Percentiles rank a stretch among this genome's conserved stretches.
phyloP scores from a whole-genome alignment of 495 filamentous ascomycete species.

The Neurospora sublineolata region DNA sequence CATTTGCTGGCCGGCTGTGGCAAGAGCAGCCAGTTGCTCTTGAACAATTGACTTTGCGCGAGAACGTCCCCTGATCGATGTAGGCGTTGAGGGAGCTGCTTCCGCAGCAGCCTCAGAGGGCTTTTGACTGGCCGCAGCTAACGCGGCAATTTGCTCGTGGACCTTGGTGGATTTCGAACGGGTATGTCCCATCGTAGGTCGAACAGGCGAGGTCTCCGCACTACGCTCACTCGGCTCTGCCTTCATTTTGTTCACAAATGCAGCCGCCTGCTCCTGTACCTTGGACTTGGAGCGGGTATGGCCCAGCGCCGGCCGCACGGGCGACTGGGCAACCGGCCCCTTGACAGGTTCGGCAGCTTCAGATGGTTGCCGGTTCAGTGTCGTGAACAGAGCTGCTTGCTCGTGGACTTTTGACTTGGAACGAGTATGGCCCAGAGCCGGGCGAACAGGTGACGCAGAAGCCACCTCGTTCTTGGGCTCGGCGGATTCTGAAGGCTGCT shows the following conservation, averaged over 20 bases:
- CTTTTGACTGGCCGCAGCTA: slow-evolving; percentile 24
- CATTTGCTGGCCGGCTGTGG: background rate
- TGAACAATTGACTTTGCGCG: slow-evolving; percentile 2
- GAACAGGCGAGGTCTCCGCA: background rate
- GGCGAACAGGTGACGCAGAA: background rate
- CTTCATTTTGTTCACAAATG: background rate
- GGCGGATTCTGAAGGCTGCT: slow-evolving; percentile 21
- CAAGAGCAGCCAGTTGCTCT: background rate
- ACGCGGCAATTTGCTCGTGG: slow-evolving; percentile 32
- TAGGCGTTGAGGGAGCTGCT: background rate
- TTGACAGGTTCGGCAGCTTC: background rate
- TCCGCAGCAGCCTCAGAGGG: slow-evolving; percentile 24
- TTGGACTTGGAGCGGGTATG: background rate
- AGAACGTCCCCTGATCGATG: background rate
- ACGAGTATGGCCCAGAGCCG: background rate
- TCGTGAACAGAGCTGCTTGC: background rate
- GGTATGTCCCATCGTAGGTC: slow-evolving; percentile 1
- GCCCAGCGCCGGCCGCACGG: background rate
- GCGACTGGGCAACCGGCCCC: background rate
- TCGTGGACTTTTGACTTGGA: slow-evolving; percentile 4
- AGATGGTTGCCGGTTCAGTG: background rate
- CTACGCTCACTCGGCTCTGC: background rate
- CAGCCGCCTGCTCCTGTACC: background rate
- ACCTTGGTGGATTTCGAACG: slow-evolving; percentile 31
- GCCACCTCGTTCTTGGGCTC: slow-evolving; percentile 10